Conservation (phyloP, 192 early-diverging fungal genomes). For the Geosiphon pyriformis region DNA sequence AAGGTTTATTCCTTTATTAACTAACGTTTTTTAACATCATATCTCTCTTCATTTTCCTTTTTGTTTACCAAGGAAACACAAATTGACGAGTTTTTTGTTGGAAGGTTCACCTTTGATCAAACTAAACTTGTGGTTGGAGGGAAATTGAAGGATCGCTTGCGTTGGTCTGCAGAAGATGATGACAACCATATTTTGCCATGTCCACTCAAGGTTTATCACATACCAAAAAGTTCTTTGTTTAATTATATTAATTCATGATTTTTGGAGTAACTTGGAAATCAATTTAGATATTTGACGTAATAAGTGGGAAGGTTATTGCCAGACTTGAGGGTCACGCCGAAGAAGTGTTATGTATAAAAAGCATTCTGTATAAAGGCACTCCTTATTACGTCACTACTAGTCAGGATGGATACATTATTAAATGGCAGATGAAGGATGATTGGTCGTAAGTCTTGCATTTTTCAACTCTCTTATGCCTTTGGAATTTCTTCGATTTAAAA, state of each 20-base stretch:
- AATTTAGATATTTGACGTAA: constrained; percentile 68
- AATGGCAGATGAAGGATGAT: constrained; percentile 79
- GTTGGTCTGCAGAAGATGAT: constrained; percentile 84
- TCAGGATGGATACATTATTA: constrained; percentile 91
- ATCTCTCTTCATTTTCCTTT: background rate
- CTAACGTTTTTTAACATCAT: too few relatives aligned
- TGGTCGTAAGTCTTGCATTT: constrained; percentile 56
- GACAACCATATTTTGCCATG: constrained; percentile 95
- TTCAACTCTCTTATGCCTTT: too few relatives aligned
- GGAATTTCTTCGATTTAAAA: background rate
- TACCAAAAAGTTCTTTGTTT: too few relatives aligned
- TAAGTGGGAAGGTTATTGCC: constrained; percentile 74
- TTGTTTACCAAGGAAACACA: constrained; percentile 50
- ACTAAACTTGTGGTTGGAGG: constrained; percentile 72
- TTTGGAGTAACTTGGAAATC: too few relatives aligned
- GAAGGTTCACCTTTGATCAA: constrained; percentile 67
- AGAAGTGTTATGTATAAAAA: constrained; percentile 81
- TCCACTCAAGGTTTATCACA: constrained; percentile 75
- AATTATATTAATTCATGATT: too few relatives aligned
- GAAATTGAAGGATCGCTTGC: constrained; percentile 83
- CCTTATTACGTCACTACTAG: constrained; percentile 85
- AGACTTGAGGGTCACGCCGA: constrained; percentile 80
- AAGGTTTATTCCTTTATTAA: background rate
- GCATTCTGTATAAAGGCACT: constrained; percentile 67
- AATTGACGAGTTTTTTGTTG: constrained; percentile 91